Base-by-base conservation (phyloP, 1,284 basidiomycete genomes). In the Xerocomus nothofagi region DNA sequence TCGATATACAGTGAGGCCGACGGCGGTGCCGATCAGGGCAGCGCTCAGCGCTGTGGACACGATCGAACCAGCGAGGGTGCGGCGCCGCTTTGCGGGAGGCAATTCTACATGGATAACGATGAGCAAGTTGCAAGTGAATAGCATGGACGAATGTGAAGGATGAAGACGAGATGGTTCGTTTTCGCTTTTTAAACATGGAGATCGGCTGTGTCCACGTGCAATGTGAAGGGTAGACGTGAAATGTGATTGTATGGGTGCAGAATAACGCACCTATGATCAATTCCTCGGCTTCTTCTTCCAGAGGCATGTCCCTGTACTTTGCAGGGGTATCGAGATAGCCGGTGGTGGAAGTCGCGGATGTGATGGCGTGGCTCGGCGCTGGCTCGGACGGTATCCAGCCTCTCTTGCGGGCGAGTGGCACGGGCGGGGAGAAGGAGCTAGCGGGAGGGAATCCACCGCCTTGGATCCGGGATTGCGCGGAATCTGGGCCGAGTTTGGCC, bases 1-100 rank as follows among this genome's bases (percentile, higher is more conserved):
- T 67, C 87, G 80, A 71, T 89, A 91, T 39, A 89, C 86, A 42
- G 88, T 89, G 56, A 90, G 75, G 53, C 88, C 88, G 43, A 91
- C 88, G 15, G 88, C 88, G 30, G 86, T 85, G 52, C 88, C 87
- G 54, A 91, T 86, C 53, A 91, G 78, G 44, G 86, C 88, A 56
- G 88, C 87, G 70, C 78, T 87, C 68, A 91, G 73, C 50, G 88
- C 88, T 29, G 86, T 87, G 15, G 86, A 86, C 56, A 89, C 80
- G 59, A 91, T 83, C 50, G 85, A 84, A 55, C 86, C 86, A 55
- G 86, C 82, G 68, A 90, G 76, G 53, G 83, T 84, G 58, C 76
- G 77, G 44, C 86, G 81, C 58, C 77, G 74, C 70, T 82, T 82
- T 58, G 74, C 69, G 43, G 78, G 74, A 26, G 79, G 80, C 46